Conservation (phyloP, 2,329 filamentous ascomycete species). For the Fusarium graminum region DNA sequence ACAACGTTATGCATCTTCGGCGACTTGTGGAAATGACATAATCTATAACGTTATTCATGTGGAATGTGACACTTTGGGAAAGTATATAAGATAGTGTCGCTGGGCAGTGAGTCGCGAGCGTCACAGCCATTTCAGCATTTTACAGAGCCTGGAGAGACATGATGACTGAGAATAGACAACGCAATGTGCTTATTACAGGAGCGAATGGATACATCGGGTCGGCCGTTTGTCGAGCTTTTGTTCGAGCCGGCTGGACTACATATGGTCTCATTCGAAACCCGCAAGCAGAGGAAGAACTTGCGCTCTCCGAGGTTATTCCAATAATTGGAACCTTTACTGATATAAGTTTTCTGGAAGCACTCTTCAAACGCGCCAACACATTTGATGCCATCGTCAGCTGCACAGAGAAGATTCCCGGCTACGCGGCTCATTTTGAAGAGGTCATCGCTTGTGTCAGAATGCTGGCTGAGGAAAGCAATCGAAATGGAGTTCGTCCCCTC, state of each 20-base stretch:
- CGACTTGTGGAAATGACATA: slow-evolving; percentile 11
- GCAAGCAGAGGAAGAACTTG: slow-evolving; percentile 50
- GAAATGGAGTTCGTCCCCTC: slow-evolving; percentile 54
- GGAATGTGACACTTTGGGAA: too few species aligned
- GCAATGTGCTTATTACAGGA: slow-evolving; percentile 59
- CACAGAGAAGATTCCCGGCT: slow-evolving; percentile 58
- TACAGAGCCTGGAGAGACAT: background rate
- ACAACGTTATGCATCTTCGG: slow-evolving; percentile 9
- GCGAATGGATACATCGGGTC: slow-evolving; percentile 64
- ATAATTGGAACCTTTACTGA: slow-evolving; percentile 57
- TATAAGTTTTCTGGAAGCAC: slow-evolving; percentile 45
- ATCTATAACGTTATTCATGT: background rate
- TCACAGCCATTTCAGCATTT: background rate
- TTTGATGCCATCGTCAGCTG: slow-evolving; percentile 60
- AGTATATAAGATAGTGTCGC: background rate
- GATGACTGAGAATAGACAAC: slow-evolving; percentile 16
- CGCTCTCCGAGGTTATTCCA: slow-evolving; percentile 56
- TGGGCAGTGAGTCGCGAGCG: background rate
- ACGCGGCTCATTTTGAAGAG: slow-evolving; percentile 56
- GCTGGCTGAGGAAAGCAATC: slow-evolving; percentile 53
- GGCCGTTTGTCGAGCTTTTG: slow-evolving; percentile 60
- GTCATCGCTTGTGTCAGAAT: slow-evolving; percentile 52
- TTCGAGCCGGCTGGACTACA: slow-evolving; percentile 59
- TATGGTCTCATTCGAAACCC: slow-evolving; percentile 60
- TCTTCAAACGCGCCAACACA: slow-evolving; percentile 46